These are phyloP conservation scores for Guillardia theta DNA, from an alignment of 78 protist species.

Conservation along the genomic window DNA sequence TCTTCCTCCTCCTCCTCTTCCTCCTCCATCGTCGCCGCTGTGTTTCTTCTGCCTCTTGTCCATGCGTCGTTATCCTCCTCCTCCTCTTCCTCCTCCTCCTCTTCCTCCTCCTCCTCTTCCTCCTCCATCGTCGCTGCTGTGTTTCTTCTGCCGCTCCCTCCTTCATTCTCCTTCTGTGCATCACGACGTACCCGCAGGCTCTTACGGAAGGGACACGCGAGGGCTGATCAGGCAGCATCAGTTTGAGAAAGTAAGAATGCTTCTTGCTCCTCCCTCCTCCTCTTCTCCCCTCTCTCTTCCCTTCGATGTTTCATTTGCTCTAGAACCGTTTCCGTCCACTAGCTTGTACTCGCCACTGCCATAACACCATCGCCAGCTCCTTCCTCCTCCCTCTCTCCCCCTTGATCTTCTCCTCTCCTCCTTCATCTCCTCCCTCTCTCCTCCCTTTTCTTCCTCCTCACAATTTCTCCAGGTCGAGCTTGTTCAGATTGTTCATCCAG, in stretches of 20 bases:
- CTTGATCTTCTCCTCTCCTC: neutral
- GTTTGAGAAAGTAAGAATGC: conserved; percentile 12
- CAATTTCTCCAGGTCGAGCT: conserved; percentile 20
- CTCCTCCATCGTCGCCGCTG: neutral
- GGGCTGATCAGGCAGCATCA: conserved; percentile 54
- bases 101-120: neutral
- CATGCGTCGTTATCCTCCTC: neutral
- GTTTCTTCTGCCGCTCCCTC: too few species aligned
- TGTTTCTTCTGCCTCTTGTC: neutral
- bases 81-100: neutral
- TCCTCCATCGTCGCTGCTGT: neutral
- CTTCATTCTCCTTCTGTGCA: too few species aligned
- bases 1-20: neutral
- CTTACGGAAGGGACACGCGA: conserved; percentile 42
- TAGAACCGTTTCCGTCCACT: too few species aligned
- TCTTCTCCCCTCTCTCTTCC: neutral
- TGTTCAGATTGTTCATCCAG: neutral
- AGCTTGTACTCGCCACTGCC: too few species aligned
- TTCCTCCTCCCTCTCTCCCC: neutral
- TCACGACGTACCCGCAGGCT: neutral
- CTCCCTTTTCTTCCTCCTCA: neutral
- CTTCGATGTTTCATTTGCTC: too few species aligned
- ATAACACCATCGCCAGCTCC: neutral
- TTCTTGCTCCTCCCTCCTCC: neutral
- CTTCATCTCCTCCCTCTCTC: neutral